Conservation (phyloP, 148 eudicot genomes). For the Fagopyrum tataricum region DNA sequence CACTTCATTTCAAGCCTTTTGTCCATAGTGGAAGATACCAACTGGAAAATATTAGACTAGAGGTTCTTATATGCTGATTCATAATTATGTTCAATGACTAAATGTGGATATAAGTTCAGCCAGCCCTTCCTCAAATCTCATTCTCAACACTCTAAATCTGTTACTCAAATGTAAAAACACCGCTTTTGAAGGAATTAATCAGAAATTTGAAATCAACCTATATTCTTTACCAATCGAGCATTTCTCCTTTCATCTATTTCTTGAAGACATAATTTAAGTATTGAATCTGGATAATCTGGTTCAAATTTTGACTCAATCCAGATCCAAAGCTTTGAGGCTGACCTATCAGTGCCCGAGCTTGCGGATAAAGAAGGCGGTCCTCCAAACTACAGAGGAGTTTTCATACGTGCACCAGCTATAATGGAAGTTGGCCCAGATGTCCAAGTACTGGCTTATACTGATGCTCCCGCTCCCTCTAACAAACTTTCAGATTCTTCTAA, state of each 20-base stretch:
- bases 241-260: neutral
- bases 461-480: conserved; percentile 26
- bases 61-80: neutral
- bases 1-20: neutral
- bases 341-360: conserved; percentile 61
- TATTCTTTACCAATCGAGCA: neutral
- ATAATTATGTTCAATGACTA: neutral
- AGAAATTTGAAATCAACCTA: neutral
- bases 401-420: conserved; percentile 93
- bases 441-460: conserved; percentile 72
- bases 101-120: neutral
- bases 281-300: neutral
- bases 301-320: conserved; percentile 14
- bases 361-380: conserved; percentile 82
- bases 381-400: conserved; percentile 69
- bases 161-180: neutral
- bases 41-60: neutral
- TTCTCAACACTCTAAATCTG: neutral
- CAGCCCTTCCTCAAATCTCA: neutral
- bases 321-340: conserved; percentile 97
- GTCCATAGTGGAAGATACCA: neutral
- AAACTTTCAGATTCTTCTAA: conserved; percentile 20
- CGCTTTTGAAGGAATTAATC: neutral
- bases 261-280: neutral
- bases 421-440: conserved; percentile 89